Percentiles rank a stretch among this genome's conserved stretches.
phyloP scores from a whole-genome alignment of 495 filamentous ascomycete genomes.

The Aspergillus cristatus region DNA sequence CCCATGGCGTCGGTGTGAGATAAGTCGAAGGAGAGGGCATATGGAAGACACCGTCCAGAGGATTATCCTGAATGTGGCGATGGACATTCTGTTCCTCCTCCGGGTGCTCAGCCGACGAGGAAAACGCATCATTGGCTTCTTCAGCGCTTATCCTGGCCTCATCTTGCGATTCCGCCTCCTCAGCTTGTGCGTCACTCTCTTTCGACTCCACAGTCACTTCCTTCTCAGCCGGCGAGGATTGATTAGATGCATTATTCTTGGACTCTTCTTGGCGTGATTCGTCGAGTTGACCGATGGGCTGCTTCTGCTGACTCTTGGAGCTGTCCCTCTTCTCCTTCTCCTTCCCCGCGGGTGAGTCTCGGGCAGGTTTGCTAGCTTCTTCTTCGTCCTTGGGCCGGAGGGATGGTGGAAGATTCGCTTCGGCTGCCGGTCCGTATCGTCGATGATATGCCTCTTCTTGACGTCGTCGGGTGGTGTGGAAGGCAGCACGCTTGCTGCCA shows the following conservation, averaged over 20 bases:
- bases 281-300: constrained; percentile 11
- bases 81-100: constrained; percentile 22
- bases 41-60: constrained; percentile 58
- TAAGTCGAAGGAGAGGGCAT: constrained; percentile 40
- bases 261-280: constrained; percentile 2
- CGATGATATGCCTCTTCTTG: constrained; percentile 36
- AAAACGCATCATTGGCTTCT: constrained; percentile 7
- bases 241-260: background rate
- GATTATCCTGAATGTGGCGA: constrained; percentile 28
- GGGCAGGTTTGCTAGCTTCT: constrained; percentile 10
- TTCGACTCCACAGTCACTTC: constrained; percentile 10
- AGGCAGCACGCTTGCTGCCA: constrained; percentile 15
- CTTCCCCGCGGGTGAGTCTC: constrained; percentile 13
- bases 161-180: constrained; percentile 15
- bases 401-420: constrained; percentile 34
- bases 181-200: constrained; percentile 6
- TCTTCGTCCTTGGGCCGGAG: constrained; percentile 16
- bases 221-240: constrained; percentile 1
- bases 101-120: constrained; percentile 14
- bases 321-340: constrained; percentile 1
- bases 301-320: constrained; percentile 2
- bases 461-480: constrained; percentile 32
- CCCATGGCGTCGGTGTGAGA: constrained; percentile 22
- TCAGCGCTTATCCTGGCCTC: constrained; percentile 12
- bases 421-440: constrained; percentile 43